phyloP scores from a whole-genome alignment of 1,139 yeast species.

The Meyerozyma athensensis region DNA sequence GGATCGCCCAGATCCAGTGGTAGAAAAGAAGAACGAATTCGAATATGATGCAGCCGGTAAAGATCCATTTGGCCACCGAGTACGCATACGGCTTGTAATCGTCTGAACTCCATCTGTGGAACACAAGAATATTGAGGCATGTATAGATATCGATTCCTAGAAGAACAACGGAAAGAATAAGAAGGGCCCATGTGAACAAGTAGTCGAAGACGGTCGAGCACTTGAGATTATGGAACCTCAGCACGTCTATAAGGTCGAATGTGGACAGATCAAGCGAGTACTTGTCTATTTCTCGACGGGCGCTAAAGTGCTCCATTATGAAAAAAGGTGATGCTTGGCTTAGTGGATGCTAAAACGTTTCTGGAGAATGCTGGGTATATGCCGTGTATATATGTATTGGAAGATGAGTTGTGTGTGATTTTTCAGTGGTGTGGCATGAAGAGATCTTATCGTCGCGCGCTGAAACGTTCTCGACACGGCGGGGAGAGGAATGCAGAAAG shows the following conservation, averaged over 20 bases:
- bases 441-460: neutral
- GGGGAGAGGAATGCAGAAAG: no score
- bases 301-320: conserved; percentile 10
- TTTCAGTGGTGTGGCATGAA: no score
- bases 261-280: conserved; percentile 38
- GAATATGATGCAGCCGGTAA: conserved; percentile 79
- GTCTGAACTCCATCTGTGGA: conserved; percentile 66
- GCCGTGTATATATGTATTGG: no score
- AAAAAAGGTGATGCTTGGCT: no score
- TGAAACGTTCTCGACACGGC: neutral
- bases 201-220: conserved; percentile 53
- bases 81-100: conserved; percentile 54
- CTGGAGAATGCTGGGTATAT: no score
- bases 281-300: conserved; percentile 22
- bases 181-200: conserved; percentile 44
- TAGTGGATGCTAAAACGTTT: no score
- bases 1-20: conserved; percentile 57
- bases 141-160: conserved; percentile 77
- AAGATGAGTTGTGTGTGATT: no score
- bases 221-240: conserved; percentile 50
- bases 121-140: conserved; percentile 68
- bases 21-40: conserved; percentile 56
- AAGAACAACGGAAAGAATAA: conserved; percentile 53
- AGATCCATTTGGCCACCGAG: conserved; percentile 68
- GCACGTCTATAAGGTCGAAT: conserved; percentile 38